phyloP scores from a whole-genome alignment of 2,329 filamentous ascomycete species.

The Cordyceps cateniannulata region DNA sequence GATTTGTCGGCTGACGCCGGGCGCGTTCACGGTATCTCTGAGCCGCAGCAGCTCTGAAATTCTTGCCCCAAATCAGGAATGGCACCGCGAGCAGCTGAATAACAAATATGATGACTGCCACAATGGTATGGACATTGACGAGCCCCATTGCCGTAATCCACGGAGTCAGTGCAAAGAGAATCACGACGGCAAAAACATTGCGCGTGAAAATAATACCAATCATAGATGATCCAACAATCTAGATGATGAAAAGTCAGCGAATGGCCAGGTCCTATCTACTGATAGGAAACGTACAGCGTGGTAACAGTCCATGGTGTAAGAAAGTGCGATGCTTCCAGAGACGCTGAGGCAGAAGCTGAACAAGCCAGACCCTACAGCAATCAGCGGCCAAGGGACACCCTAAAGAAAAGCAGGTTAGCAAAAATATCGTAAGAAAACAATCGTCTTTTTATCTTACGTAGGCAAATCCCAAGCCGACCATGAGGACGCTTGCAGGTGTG shows the following conservation, averaged over 20 bases:
- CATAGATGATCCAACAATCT: slow-evolving; percentile 20
- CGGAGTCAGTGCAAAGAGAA: slow-evolving; percentile 23
- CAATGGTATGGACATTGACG: slow-evolving; percentile 23
- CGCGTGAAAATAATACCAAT: slow-evolving; percentile 27
- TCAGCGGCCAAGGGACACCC: background rate
- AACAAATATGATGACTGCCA: slow-evolving; percentile 19
- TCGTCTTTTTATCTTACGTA: background rate
- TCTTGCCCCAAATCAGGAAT: slow-evolving; percentile 27
- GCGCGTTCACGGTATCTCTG: background rate
- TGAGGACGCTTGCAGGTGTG: background rate
- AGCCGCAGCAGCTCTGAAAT: background rate
- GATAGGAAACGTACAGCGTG: background rate
- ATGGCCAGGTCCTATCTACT: background rate
- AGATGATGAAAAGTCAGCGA: background rate
- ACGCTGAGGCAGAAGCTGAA: slow-evolving; percentile 1
- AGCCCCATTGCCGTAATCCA: slow-evolving; percentile 27
- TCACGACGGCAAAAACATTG: slow-evolving; percentile 23
- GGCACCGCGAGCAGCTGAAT: slow-evolving; percentile 22
- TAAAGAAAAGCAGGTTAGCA: background rate
- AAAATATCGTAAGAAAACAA: background rate
- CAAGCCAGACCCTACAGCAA: slow-evolving; percentile 6
- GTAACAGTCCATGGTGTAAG: slow-evolving; percentile 13
- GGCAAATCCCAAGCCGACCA: background rate
- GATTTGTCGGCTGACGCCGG: background rate
- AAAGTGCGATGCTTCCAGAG: slow-evolving; percentile 1